Conservation (phyloP, 139 green algal species). For the Tetradesmus lagerheimii region DNA sequence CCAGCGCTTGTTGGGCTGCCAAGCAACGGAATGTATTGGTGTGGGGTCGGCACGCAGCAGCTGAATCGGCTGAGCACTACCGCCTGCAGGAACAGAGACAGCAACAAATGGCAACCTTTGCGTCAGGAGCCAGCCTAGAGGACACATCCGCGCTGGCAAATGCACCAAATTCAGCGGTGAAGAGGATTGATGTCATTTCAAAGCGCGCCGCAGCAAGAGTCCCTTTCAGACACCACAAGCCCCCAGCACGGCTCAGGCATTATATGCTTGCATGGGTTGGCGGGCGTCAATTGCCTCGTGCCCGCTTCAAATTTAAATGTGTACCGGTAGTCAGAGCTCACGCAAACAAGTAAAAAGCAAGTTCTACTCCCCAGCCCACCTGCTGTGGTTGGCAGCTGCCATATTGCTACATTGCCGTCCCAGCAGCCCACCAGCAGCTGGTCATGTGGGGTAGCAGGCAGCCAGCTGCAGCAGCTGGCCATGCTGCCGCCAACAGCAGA, state of each 20-base stretch:
- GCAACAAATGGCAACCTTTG: not conserved
- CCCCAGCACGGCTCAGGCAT: too few species aligned
- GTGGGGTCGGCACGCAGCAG: conserved; percentile 23
- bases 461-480: conserved; percentile 67
- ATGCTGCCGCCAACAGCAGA: conserved; percentile 56
- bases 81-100: not conserved
- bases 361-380: not conserved
- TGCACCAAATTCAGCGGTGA: too few species aligned
- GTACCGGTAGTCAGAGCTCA: too few species aligned
- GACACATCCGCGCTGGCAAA: too few species aligned
- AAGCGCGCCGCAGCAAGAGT: too few species aligned
- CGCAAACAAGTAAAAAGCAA: too few species aligned
- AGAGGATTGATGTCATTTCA: too few species aligned
- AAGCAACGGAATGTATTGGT: conserved; percentile 16
- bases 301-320: too few species aligned
- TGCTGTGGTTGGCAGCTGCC: conserved; percentile 46
- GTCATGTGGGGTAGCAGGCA: conserved; percentile 62
- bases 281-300: too few species aligned
- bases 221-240: too few species aligned
- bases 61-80: not conserved
- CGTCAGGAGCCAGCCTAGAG: not conserved
- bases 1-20: conserved; percentile 35
- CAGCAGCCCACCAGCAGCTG: conserved; percentile 71
- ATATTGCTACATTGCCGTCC: conserved; percentile 70
- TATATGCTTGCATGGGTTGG: too few species aligned